Conservation (phyloP, 2,329 filamentous ascomycete genomes). For the Alternaria incomplexa region DNA sequence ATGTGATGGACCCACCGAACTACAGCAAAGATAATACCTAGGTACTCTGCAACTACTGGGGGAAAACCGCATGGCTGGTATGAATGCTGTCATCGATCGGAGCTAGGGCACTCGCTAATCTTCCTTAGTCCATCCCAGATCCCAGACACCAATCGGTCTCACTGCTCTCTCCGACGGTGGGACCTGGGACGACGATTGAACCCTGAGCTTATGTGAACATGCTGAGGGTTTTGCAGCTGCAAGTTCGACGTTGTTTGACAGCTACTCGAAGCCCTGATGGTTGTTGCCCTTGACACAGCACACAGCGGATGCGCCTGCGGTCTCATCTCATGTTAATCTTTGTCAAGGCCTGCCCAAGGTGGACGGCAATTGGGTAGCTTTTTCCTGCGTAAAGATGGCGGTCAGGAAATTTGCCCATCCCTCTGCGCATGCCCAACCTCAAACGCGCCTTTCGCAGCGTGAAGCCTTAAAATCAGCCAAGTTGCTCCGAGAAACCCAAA, state of each 20-base stretch:
- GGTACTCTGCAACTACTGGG: conserved; percentile 11
- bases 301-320: not conserved
- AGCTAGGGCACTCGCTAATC: conserved; percentile 13
- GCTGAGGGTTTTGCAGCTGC: not conserved
- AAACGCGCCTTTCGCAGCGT: not conserved
- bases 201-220: not conserved
- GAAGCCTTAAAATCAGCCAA: not conserved
- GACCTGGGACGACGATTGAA: not conserved
- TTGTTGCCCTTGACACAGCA: not conserved
- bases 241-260: not conserved
- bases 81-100: conserved; percentile 41
- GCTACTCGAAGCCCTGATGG: not conserved
- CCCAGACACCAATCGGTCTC: conserved; percentile 8
- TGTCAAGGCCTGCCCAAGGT: not conserved
- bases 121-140: not conserved
- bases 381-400: not conserved
- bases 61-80: conserved; percentile 24
- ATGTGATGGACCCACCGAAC: not conserved
- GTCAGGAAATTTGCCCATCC: not conserved
- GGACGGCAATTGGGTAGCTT: not conserved
- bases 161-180: not conserved
- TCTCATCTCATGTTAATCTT: not conserved
- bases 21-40: not conserved
- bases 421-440: not conserved
- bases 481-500: not conserved